Evolutionary conservation across 352 stramenopile genomes (phyloP).

Genomic region (Phytophthora pini): DNA sequence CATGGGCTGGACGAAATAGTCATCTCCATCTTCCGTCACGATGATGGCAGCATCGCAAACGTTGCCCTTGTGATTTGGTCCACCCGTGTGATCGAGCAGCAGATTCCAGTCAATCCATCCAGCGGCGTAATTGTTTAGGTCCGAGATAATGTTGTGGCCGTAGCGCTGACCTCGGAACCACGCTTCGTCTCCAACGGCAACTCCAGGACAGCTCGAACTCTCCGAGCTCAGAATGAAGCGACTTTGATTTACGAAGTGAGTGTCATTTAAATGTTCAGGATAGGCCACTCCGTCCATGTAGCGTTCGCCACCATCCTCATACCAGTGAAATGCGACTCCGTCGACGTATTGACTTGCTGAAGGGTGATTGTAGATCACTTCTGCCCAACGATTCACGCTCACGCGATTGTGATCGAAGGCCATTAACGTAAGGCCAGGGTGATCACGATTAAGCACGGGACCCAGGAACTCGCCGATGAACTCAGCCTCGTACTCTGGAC

Average conservation of each 20-base stretch:
- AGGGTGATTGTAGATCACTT: constrained; percentile 68
- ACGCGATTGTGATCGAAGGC: constrained; percentile 92
- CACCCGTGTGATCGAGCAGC: constrained; percentile 85
- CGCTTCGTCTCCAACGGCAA: constrained; percentile 57
- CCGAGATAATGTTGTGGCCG: constrained; percentile 88
- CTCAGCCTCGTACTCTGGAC: constrained; percentile 55
- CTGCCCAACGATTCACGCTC: constrained; percentile 71
- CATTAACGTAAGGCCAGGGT: constrained; percentile 90
- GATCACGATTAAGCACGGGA: constrained; percentile 72
- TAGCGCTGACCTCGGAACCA: constrained; percentile 90
- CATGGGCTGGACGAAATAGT: constrained; percentile 83
- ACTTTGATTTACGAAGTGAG: constrained; percentile 63
- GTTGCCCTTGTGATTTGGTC: constrained; percentile 90
- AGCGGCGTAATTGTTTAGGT: constrained; percentile 86
- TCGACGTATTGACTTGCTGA: constrained; percentile 79
- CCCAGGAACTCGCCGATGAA: constrained; percentile 87
- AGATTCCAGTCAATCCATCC: constrained; percentile 95
- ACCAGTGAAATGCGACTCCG: constrained; percentile 93
- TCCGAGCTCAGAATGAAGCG: constrained; percentile 76
- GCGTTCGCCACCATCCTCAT: constrained; percentile 46
- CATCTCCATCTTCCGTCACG: constrained; percentile 52
- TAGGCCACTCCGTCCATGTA: constrained; percentile 81
- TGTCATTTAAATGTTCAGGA: constrained; percentile 82
- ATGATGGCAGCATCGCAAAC: constrained; percentile 82
- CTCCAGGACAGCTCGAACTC: constrained; percentile 74